phyloP scores from a whole-genome alignment of 1,284 basidiomycete genomes.

The Leccinum fallax region DNA sequence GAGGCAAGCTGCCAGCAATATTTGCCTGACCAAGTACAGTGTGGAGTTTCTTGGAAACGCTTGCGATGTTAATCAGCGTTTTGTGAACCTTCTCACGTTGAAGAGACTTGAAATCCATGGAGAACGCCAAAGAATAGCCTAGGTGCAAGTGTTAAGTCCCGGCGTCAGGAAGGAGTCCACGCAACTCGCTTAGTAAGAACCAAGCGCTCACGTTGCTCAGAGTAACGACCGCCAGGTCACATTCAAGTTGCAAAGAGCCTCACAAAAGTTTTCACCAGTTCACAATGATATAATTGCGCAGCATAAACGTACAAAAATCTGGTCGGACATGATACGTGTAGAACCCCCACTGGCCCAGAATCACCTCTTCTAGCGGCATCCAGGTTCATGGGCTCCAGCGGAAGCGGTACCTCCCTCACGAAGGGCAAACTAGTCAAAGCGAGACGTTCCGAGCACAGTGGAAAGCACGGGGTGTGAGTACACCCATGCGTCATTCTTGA shows the following conservation, averaged over 20 bases:
- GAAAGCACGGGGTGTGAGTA: constrained; percentile 37
- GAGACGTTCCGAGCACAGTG: constrained; percentile 37
- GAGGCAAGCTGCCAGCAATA: background rate
- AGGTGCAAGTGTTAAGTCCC: no score
- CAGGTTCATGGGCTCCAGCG: constrained; percentile 41
- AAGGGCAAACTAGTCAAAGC: constrained; percentile 44
- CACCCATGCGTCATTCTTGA: constrained; percentile 58
- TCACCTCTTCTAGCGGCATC: constrained; percentile 30
- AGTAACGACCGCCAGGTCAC: no score
- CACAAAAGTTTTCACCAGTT: background rate
- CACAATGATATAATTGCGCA: background rate
- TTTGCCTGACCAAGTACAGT: background rate
- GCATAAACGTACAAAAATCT: background rate
- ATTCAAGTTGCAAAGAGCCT: background rate
- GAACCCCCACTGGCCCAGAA: constrained; percentile 27
- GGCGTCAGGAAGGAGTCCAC: no score
- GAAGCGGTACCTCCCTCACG: constrained; percentile 59
- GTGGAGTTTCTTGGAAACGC: constrained; percentile 1
- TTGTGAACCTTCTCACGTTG: background rate
- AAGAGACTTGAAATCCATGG: background rate
- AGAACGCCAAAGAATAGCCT: background rate
- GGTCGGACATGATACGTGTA: constrained; percentile 18
- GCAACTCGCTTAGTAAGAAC: no score
- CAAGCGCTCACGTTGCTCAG: no score
- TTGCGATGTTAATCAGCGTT: constrained; percentile 5